A percentile compares a stretch with the other conserved stretches of the same genome.
Conservation (phyloP, 768 basidiomycete genomes). For the Amanita phalloides region DNA sequence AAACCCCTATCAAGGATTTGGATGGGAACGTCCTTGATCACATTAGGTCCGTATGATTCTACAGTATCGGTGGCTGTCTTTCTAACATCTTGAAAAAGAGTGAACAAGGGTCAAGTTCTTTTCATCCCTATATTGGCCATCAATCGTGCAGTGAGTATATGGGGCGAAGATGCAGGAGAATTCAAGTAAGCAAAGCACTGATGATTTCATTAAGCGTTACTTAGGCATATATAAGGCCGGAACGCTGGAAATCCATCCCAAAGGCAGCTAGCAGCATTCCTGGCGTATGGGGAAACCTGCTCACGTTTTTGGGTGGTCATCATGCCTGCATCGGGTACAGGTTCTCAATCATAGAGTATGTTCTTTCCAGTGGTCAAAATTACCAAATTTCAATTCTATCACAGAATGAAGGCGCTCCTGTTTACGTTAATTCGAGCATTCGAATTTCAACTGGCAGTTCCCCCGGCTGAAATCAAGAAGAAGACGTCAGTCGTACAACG, state of each 20-base stretch:
- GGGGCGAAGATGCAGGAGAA: slow-evolving; percentile 54
- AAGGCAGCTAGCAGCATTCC: slow-evolving; percentile 35
- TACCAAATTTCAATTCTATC: background rate
- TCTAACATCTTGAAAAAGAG: slow-evolving; percentile 12
- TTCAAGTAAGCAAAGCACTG: slow-evolving; percentile 37
- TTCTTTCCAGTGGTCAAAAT: slow-evolving; percentile 2
- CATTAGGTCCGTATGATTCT: slow-evolving; percentile 22
- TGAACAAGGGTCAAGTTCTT: slow-evolving; percentile 34
- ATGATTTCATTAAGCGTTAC: background rate
- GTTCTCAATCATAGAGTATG: slow-evolving; percentile 51
- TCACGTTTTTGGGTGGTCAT: slow-evolving; percentile 57
- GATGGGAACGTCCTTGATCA: slow-evolving; percentile 28
- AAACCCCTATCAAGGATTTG: slow-evolving; percentile 31
- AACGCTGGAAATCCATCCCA: slow-evolving; percentile 46
- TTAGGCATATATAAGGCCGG: slow-evolving; percentile 32
- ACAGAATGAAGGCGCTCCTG: slow-evolving; percentile 27
- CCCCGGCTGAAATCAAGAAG: slow-evolving; percentile 22
- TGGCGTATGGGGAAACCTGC: slow-evolving; percentile 47
- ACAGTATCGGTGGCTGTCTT: background rate
- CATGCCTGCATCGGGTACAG: slow-evolving; percentile 59
- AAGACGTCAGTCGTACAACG: slow-evolving; percentile 26
- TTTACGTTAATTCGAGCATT: slow-evolving; percentile 34
- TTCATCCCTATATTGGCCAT: slow-evolving; percentile 40
- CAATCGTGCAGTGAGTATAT: slow-evolving; percentile 41
- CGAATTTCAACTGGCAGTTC: slow-evolving; percentile 38